phyloP scores from a whole-genome alignment of 768 basidiomycete species.

The Cystobasidium onofrii region DNA sequence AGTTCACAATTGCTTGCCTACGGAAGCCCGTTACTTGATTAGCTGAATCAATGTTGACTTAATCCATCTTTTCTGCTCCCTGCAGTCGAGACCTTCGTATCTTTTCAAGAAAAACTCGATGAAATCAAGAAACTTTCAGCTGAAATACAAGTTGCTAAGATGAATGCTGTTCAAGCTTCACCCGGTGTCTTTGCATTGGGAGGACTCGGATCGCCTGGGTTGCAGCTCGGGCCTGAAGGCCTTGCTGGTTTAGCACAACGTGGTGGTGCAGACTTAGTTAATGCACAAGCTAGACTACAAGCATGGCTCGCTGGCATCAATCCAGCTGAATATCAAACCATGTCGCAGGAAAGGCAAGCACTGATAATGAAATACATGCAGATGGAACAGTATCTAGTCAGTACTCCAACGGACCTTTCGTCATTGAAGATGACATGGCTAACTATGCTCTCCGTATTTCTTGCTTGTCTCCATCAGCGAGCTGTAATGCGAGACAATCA shows the following conservation, averaged over 20 bases:
- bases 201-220: neutral
- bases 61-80: neutral
- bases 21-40: too few relatives aligned
- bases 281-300: neutral
- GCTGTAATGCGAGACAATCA: constrained; percentile 8
- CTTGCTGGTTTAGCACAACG: constrained; percentile 11
- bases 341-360: neutral
- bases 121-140: neutral
- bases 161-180: neutral
- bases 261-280: neutral
- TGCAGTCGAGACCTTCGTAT: neutral
- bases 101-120: constrained; percentile 9
- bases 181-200: neutral
- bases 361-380: neutral
- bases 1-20: too few relatives aligned
- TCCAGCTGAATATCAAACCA: neutral
- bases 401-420: too few relatives aligned
- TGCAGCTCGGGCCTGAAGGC: neutral
- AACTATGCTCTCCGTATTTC: too few relatives aligned
- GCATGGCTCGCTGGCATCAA: neutral
- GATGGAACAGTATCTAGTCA: constrained; percentile 10
- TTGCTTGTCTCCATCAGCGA: neutral
- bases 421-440: too few relatives aligned
- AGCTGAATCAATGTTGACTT: too few relatives aligned
- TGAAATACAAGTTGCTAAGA: neutral